These are phyloP conservation scores for Suillus subalutaceus DNA, from an alignment of 768 basidiomycete species.

Conservation along the genomic window DNA sequence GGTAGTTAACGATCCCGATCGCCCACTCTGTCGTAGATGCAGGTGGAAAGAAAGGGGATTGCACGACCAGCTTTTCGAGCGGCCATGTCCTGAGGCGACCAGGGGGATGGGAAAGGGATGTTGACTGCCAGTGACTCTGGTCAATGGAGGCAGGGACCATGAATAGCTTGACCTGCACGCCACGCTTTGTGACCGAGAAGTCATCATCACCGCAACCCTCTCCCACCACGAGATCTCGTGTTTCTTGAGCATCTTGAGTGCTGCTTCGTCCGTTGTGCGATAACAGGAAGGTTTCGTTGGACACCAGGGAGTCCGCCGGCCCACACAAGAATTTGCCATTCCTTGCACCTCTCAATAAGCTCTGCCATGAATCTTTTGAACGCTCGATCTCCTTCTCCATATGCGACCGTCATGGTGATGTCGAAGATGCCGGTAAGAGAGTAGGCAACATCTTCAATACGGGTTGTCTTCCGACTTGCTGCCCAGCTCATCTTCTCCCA, in stretches of 20 bases:
- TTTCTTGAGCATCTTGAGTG: background rate
- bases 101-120: background rate
- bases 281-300: conserved; percentile 4
- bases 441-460: conserved; percentile 20
- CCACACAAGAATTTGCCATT: conserved; percentile 14
- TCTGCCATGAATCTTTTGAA: conserved; percentile 17
- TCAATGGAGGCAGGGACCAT: background rate
- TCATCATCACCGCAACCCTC: conserved; percentile 1
- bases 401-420: conserved; percentile 16
- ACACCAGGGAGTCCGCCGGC: background rate
- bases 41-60: background rate
- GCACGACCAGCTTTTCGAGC: background rate
- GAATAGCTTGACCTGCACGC: conserved; percentile 8
- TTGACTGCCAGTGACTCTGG: conserved; percentile 3
- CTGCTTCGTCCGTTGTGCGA: background rate
- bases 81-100: background rate
- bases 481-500: too few species aligned
- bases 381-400: conserved; percentile 19
- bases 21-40: conserved; percentile 8
- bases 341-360: conserved; percentile 10
- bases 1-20: conserved; percentile 11
- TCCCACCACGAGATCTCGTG: conserved; percentile 3
- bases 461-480: conserved; percentile 17
- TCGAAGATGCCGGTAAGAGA: conserved; percentile 19
- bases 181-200: conserved; percentile 11